Evolutionary conservation across 1,284 basidiomycete genomes (phyloP), one percentile per base, ranked within the genome.

Genomic region (Malassezia sympodialis): DNA sequence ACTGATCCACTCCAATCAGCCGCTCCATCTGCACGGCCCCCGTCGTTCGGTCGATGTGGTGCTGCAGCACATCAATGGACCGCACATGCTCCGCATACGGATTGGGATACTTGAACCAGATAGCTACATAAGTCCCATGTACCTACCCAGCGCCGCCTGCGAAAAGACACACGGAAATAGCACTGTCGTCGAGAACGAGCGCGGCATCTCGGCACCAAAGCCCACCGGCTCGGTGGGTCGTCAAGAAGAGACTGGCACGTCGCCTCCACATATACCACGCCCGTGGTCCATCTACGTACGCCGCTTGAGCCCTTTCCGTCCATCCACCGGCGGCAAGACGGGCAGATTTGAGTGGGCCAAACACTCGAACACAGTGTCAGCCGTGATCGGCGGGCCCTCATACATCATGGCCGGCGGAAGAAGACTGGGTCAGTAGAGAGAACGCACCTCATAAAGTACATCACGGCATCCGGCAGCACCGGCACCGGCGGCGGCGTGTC

Each of bases 41-140:
- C 5, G 59, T 60, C 10, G 37, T 14, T 7, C 45, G 40, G 39
- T 54, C 53, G 14, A 60, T 35, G 24, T 19, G 28, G 12, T 57
- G 50, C 21, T 57, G 50, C 17, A 60, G 42, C 35, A 60, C 56
- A 41, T 60, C 59, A 19, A 60, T 50, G 15, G 35, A 49, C 17
- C 44, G 48, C 17, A 60, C 59, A 41, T 60, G 59, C 41, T 54
- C 52, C 2, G 53, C 41, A 35, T 53, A 46, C 8, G 59, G 59
- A 41, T 60, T 60, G 12, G 59, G 59, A 35, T 60, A 60, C 35
- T 60, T 60, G 26, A 35, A 34, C 59, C 59, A 60, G 10, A 60
- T 39, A 11, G 53, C 55, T 49, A 30, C 27, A 28, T 48, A 8
- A 47, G 47, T 24, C 23, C 2, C 28, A 3, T 7, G 7, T 14